Base-by-base conservation (phyloP, 1,139 yeast species). In the Candida labiduridarum region DNA sequence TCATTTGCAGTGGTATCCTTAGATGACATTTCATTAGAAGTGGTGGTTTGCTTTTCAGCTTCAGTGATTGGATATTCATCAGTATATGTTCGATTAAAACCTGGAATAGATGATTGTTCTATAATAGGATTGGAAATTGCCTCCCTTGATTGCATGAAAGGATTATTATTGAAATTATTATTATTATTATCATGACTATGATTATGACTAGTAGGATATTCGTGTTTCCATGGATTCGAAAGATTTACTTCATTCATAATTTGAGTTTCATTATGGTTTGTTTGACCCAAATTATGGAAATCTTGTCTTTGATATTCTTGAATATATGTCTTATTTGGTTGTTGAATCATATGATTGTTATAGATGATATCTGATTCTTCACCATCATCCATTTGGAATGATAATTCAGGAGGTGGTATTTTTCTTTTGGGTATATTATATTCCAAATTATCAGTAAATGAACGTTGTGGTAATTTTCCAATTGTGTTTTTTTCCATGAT, bases 31-130 rank as follows among this genome's bases (percentile, higher is more conserved):
- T 30, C 36, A 15, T 39, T 27, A 4, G 35, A 29, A 9, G 11
- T 18, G n/a, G 40, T 30, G n/a, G 40, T 30, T 29, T 14, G n/a
- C 19, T 36, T 15, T 35, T 41, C 50, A 36, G 38, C 41, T 44
- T 47, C 42, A 2, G 41, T n/a, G 3, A 49, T 33, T 35, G 48
- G 29, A 41, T 44, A 41, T 36, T 50, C 49, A 16, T 49, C 52
- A 8, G 50, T 45, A 15, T 43, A 46, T 16, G 46, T 31, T 39
- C 51, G 25, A 33, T 40, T n/a, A 19, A 41, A n/a, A 5, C 19
- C 33, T 2, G n/a, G 34, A 10, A 6, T 30, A 25, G 34, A 30
- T 30, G 14, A 30, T 25, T 4, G 34, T 9, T 35, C 14, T 11
- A 15, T 19, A 4, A 35, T 10, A 8, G 25, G 39, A 3, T 12